Conservation (phyloP, 2,329 filamentous ascomycete genomes). For the Pseudopithomyces chartarum region DNA sequence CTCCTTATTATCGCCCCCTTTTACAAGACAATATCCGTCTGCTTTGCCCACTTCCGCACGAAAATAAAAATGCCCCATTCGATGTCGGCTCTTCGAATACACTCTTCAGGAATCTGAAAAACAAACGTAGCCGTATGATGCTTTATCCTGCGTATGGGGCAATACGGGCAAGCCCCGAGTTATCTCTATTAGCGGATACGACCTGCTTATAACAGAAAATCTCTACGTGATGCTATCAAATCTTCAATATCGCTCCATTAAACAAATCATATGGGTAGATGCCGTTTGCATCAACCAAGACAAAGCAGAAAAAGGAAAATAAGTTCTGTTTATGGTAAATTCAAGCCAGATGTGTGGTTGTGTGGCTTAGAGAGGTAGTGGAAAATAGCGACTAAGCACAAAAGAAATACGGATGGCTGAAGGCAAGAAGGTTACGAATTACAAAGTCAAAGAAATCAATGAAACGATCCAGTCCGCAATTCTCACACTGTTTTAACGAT, state of each 20-base stretch:
- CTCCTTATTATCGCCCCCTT: not conserved
- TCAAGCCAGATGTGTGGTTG: constrained; percentile 15
- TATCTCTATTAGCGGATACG: constrained; percentile 12
- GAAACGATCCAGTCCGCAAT: constrained; percentile 12
- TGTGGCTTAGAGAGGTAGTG: constrained; percentile 19
- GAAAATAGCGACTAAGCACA: constrained; percentile 14
- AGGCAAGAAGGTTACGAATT: constrained; percentile 5
- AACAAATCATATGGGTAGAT: constrained; percentile 17
- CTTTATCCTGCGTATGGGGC: constrained; percentile 17
- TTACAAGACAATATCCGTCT: constrained; percentile 15
- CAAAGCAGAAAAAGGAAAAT: constrained; percentile 13
- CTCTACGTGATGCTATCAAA: constrained; percentile 10
- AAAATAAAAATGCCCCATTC: constrained; percentile 10
- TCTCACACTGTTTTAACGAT: constrained; percentile 16
- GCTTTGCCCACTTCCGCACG: constrained; percentile 14
- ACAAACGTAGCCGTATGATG: constrained; percentile 11
- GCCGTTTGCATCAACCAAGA: constrained; percentile 18
- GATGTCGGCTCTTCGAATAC: constrained; percentile 19
- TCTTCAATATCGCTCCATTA: constrained; percentile 11
- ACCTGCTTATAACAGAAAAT: constrained; percentile 12
- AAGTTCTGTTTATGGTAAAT: constrained; percentile 18
- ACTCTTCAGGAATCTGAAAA: constrained; percentile 6
- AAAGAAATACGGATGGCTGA: constrained; percentile 15
- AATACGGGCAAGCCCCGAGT: constrained; percentile 1
- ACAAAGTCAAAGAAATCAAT: not conserved